Conservation (phyloP, 2,329 filamentous ascomycete species). For the Pyricularia pennisetigena region DNA sequence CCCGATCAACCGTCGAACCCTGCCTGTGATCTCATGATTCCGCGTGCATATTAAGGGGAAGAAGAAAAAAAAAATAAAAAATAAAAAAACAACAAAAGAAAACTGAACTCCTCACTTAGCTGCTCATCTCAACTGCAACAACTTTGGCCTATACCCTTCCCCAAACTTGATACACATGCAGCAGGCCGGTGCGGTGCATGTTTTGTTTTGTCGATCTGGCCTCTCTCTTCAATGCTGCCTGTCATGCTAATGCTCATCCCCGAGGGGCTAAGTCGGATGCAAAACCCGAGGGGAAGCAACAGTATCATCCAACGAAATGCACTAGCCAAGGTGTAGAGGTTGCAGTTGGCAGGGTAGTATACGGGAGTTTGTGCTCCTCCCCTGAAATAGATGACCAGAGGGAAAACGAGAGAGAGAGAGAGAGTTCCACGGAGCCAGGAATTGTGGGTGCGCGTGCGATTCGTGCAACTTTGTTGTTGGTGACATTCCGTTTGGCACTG, state of each 20-base stretch:
- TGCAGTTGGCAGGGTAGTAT: not conserved
- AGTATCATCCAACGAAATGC: not conserved
- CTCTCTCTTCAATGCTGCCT: not conserved
- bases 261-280: not conserved
- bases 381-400: not conserved
- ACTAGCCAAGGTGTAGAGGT: not conserved
- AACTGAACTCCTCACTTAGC: not conserved
- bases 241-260: not conserved
- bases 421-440: not conserved
- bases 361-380: not conserved
- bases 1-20: too few species aligned
- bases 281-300: not conserved
- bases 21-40: too few species aligned
- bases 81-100: too few species aligned
- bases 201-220: not conserved
- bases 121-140: not conserved
- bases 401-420: not conserved
- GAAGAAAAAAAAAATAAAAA: too few species aligned
- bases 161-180: not conserved
- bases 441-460: not conserved
- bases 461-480: not conserved
- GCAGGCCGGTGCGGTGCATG: not conserved
- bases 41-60: too few species aligned
- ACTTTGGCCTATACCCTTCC: not conserved
- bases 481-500: not conserved